Percentiles rank a stretch among this genome's conserved stretches.
Conservation (phyloP, 2,329 filamentous ascomycete genomes). For the Lasiodiplodia sp. region DNA sequence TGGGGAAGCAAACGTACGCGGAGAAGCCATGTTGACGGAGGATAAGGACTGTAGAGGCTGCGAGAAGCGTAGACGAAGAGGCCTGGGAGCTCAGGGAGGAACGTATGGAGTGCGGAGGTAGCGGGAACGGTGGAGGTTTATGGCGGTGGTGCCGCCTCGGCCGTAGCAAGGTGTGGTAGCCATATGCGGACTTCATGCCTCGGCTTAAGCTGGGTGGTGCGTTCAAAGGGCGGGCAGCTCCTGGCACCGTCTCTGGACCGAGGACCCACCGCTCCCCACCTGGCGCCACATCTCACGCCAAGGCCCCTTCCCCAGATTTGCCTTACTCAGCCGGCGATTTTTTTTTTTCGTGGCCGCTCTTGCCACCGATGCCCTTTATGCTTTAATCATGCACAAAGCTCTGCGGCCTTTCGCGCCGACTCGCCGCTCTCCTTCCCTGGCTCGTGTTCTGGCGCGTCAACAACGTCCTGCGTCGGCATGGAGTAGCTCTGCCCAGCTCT, state of each 20-base stretch:
- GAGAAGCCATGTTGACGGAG: constrained; percentile 71
- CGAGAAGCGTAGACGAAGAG: constrained; percentile 8
- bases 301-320: constrained; percentile 17
- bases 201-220: constrained; percentile 15
- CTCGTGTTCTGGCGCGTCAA: background rate
- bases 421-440: background rate
- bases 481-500: background rate
- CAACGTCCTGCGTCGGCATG: background rate
- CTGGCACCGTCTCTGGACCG: background rate
- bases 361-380: background rate
- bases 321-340: constrained; percentile 8
- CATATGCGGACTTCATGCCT: constrained; percentile 22
- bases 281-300: constrained; percentile 21
- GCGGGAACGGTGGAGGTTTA: constrained; percentile 31
- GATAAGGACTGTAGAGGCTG: constrained; percentile 8
- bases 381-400: background rate
- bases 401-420: background rate
- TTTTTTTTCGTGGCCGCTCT: constrained; percentile 15
- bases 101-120: constrained; percentile 8
- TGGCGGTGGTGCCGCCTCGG: constrained; percentile 27
- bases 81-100: background rate
- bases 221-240: constrained; percentile 7
- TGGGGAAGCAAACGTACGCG: constrained; percentile 67
- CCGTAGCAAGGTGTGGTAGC: background rate
- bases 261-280: constrained; percentile 1